phyloP scores from a whole-genome alignment of 306 rosid species.

The Alnus rubra region DNA sequence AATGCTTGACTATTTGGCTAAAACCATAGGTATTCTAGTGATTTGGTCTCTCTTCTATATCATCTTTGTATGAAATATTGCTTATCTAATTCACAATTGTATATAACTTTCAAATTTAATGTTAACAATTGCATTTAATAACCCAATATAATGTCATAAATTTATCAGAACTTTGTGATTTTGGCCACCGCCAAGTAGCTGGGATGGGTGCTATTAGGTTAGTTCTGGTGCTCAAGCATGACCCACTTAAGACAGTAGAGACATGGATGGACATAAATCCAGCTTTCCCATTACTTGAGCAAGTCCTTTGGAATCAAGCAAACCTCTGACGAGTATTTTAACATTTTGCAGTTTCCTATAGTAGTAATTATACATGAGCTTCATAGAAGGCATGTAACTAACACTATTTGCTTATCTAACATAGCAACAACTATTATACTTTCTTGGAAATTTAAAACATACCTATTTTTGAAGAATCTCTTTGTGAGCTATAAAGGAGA shows the following conservation, averaged over 20 bases:
- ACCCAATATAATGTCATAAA: no score
- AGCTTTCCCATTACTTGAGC: background rate
- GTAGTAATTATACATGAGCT: background rate
- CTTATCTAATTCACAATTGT: background rate
- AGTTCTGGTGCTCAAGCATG: background rate
- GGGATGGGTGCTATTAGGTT: background rate
- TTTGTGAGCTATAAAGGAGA: slow-evolving; percentile 89
- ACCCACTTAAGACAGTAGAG: background rate
- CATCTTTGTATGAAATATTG: background rate
- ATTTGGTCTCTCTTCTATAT: background rate
- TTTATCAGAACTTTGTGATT: no score
- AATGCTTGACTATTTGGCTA: background rate
- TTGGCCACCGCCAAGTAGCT: background rate
- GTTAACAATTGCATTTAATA: no score
- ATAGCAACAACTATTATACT: background rate
- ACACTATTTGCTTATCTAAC: background rate
- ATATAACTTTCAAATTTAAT: background rate
- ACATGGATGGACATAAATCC: background rate
- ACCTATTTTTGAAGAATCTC: slow-evolving; percentile 71
- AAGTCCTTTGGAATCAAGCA: background rate
- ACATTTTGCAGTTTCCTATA: background rate
- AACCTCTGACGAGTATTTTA: background rate
- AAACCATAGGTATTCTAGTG: background rate
- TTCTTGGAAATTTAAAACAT: slow-evolving; percentile 21
- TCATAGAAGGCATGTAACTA: no score